Base-by-base conservation (phyloP, 1,284 basidiomycete species). In the Puccinia horiana region DNA sequence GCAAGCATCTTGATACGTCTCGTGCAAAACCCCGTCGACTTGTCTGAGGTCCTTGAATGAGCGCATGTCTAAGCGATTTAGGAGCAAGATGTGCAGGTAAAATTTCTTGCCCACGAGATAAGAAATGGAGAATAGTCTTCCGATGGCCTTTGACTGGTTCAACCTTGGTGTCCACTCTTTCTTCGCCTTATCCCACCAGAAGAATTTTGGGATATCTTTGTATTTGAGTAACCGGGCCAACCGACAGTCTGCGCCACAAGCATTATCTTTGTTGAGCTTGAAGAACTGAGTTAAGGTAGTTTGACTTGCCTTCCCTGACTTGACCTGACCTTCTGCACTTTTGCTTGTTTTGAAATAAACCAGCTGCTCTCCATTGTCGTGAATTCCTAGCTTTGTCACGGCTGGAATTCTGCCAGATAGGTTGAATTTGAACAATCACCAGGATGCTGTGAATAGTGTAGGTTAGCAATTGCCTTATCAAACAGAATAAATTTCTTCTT, bases 261-360 rank as follows among this genome's bases (percentile, higher is more conserved):
- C 54, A 40, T 61, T 42, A 6, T 32, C 26, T 2, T 11, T 23
- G 54, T 61, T 58, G 3, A 76, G 32, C 0, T 52, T 9, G 23
- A 75, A 75, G 35, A 58, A 58, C 12, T 40, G 49, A 20, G 73
- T 75, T 0, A 75, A 44, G 6, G 74, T 76, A 5, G 56, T 58
- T 3, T 23, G 44, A 6, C 23, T 26, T 8, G 73, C 73, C 2
- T 58, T 29, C 16, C 73, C 73, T 0, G n/a, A n/a, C 9, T 20
- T 26, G 52, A 58, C 37, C 29, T 75, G 73, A 5, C 52, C 29
- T 20, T 8, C 35, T 1, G 23, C 26, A 6, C 73, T 35, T 35
- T 32, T 16, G 20, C n/a, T 16, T 18, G 32, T 32, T 4, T 14
- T 4, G 35, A 75, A 75, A 23, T 54, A 75, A 18, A 75, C 40